Evolutionary conservation across 2,329 filamentous ascomycete species (phyloP), one percentile per base, ranked within the genome.

Genomic region (Nigrograna mackinnonii): DNA sequence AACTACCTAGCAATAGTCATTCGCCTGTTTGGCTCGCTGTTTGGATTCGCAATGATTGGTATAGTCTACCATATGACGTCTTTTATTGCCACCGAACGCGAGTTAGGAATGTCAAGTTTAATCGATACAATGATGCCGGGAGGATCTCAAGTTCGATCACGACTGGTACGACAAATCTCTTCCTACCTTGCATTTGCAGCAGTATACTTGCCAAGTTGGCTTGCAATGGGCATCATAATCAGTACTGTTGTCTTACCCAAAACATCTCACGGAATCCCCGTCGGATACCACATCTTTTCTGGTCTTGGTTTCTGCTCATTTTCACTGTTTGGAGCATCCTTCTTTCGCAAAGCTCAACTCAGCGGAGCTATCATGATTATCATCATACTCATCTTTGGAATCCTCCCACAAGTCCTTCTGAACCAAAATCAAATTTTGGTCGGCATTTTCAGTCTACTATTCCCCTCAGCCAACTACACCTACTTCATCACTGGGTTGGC

Each of bases 171-270:
- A 13, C 52, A 52, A 34, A 47, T 55, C 1, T 46, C 55, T 14
- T 54, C 49, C 4, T 61, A 54, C 21, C 24, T 57, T 18, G 58
- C 58, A 3, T 61, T 61, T 30, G 47, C 49, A 1, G 12, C 45
- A 0, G 74, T 61, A 6, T 61, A 59, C 41, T 43, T 58, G 14
- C 56, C 56, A 0, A 46, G 55, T 39, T 61, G 54, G 56, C 42
- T 61, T 12, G 42, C 46, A 5, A 39, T 59, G 9, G 58, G 56
- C 12, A 47, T 55, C 3, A 45, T 61, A 9, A 42, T 59, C 4
- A 47, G 44, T 1, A 38, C 41, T 3, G 47, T 59, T 2, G 50
- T 55, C 9, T 56, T 57, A 14, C 58, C 58, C 7, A 41, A 49
- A 7, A 47, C 37, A 2, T 58, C 53, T 4, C 32, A 32, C 4